phyloP scores from a whole-genome alignment of 768 basidiomycete species.

The Termitomyces sp. region DNA sequence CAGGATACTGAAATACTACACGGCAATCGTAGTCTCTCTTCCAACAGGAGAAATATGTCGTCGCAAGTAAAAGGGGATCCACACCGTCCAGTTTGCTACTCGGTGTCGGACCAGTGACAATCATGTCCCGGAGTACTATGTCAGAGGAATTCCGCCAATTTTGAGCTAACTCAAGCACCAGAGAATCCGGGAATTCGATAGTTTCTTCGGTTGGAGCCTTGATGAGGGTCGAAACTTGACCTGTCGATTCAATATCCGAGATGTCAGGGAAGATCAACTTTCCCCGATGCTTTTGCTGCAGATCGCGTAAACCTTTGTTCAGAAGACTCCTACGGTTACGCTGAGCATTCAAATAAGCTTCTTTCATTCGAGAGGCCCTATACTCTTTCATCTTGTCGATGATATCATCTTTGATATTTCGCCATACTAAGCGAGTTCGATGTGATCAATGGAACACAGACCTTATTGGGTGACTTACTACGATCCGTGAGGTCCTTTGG shows the following conservation, averaged over 20 bases:
- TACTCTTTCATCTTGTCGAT: background rate
- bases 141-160: background rate
- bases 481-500: constrained; percentile 2
- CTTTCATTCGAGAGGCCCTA: background rate
- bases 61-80: constrained; percentile 1
- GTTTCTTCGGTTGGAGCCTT: background rate
- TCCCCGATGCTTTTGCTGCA: background rate
- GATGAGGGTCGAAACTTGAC: background rate
- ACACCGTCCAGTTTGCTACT: background rate
- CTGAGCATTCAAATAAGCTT: background rate
- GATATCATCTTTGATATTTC: background rate
- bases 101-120: background rate
- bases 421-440: background rate
- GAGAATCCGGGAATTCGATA: background rate
- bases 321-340: rapidly evolving
- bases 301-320: background rate
- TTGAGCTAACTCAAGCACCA: background rate
- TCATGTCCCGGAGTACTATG: background rate
- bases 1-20: background rate
- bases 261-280: background rate
- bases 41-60: constrained; percentile 1
- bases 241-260: background rate
- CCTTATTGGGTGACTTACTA: background rate
- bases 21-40: background rate
- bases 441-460: background rate